phyloP scores from a whole-genome alignment of 257 asterid genomes.

The Henckelia pumila region DNA sequence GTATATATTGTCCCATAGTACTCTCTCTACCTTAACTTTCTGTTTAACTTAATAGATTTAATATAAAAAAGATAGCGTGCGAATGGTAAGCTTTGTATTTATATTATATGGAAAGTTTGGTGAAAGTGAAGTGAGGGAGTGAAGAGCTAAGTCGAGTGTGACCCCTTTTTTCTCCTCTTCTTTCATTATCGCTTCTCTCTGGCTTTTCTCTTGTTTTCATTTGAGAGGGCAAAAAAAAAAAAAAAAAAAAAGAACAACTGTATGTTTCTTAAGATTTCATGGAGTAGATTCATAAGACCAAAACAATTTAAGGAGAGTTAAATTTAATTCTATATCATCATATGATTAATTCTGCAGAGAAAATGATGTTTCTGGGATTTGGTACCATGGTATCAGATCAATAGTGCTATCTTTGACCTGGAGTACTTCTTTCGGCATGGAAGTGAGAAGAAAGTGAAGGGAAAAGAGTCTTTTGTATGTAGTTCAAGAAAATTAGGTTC shows the following conservation, averaged over 20 bases:
- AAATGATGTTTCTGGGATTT: conserved; percentile 35
- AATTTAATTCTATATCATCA: conserved; percentile 17
- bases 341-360: conserved; percentile 15
- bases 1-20: conserved; percentile 1
- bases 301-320: background rate
- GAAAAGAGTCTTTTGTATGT: background rate
- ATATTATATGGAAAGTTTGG: conserved; percentile 38
- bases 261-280: conserved; percentile 30
- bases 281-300: conserved; percentile 25
- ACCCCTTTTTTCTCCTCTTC: conserved; percentile 42
- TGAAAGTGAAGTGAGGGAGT: conserved; percentile 63
- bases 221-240: background rate
- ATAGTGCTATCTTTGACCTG: conserved; percentile 24
- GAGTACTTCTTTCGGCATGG: background rate
- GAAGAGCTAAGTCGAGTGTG: conserved; percentile 45
- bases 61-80: conserved; percentile 25
- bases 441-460: background rate
- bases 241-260: conserved; percentile 2
- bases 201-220: conserved; percentile 44
- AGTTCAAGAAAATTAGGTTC: background rate
- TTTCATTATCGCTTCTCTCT: conserved; percentile 57
- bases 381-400: conserved; percentile 23
- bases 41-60: conserved; percentile 13
- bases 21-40: conserved; percentile 48
- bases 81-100: conserved; percentile 36